phyloP scores from a whole-genome alignment of 192 early-diverging fungal genomes.

The Lobosporangium transversale region DNA sequence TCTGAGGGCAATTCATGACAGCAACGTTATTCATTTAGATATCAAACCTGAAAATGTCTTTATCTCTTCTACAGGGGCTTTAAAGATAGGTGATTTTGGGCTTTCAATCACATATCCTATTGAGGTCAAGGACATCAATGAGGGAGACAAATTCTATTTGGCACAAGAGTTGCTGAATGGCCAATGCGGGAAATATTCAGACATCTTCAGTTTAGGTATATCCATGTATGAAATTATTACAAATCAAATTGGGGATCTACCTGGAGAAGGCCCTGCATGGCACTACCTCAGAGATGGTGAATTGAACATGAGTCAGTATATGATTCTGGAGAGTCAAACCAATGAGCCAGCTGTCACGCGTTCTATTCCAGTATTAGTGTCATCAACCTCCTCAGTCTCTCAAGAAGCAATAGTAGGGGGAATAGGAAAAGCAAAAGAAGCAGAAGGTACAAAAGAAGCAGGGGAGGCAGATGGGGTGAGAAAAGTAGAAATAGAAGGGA shows the following conservation, averaged over 20 bases:
- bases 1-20: conserved; percentile 75
- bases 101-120: conserved; percentile 72
- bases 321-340: not conserved
- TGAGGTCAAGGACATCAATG: conserved; percentile 66
- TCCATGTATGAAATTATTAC: conserved; percentile 88
- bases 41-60: conserved; percentile 92
- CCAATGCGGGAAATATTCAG: conserved; percentile 78
- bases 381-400: not conserved
- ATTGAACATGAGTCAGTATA: conserved; percentile 41
- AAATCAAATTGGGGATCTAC: conserved; percentile 75
- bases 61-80: conserved; percentile 66
- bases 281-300: conserved; percentile 83
- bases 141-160: conserved; percentile 95
- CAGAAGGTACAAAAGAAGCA: not conserved
- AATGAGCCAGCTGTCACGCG: not conserved
- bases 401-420: not conserved
- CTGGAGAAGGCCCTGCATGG: conserved; percentile 90
- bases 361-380: not conserved
- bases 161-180: conserved; percentile 85
- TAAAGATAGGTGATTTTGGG: conserved; percentile 96
- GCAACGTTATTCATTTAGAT: conserved; percentile 84
- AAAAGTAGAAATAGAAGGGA: too few relatives aligned
- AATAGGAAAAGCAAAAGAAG: not conserved
- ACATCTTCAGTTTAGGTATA: conserved; percentile 94
- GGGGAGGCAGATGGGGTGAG: not conserved